Conservation (phyloP, 345 rosid species). For the Cochlearia excelsa region DNA sequence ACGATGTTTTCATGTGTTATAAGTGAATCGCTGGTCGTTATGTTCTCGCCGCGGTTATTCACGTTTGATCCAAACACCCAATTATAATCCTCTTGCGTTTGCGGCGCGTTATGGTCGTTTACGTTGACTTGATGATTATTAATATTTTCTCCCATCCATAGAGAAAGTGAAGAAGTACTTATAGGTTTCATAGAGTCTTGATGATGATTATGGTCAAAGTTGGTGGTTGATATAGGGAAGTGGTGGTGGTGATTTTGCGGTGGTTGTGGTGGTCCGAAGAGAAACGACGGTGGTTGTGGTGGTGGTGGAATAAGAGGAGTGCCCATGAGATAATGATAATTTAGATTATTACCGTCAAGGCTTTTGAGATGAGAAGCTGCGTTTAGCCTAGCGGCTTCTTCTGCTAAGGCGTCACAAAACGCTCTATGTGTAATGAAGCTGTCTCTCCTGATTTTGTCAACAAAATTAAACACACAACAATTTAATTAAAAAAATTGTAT, state of each 20-base stretch:
- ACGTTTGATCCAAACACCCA: conserved; percentile 30
- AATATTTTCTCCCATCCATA: conserved; percentile 39
- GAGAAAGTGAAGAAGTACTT: conserved; percentile 18
- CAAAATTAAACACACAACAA: not conserved
- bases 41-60: conserved; percentile 26
- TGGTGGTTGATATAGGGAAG: conserved; percentile 36
- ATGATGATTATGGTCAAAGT: conserved; percentile 38
- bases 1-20: conserved; percentile 23
- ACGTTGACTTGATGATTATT: conserved; percentile 34
- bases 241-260: conserved; percentile 26
- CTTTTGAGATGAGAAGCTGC: conserved; percentile 55
- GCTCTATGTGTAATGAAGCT: conserved; percentile 98
- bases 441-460: conserved; percentile 60
- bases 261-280: conserved; percentile 52
- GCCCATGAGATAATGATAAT: conserved; percentile 61
- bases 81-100: conserved; percentile 22
- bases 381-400: conserved; percentile 85
- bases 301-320: conserved; percentile 34
- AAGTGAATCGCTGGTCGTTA: conserved; percentile 28
- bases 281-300: conserved; percentile 43
- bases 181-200: conserved; percentile 37
- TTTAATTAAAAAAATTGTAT: not conserved
- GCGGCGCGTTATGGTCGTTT: conserved; percentile 23
- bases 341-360: conserved; percentile 34
- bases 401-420: conserved; percentile 94